Conservation (phyloP, 169 alveolate species). For the Eimeria zaria region DNA sequence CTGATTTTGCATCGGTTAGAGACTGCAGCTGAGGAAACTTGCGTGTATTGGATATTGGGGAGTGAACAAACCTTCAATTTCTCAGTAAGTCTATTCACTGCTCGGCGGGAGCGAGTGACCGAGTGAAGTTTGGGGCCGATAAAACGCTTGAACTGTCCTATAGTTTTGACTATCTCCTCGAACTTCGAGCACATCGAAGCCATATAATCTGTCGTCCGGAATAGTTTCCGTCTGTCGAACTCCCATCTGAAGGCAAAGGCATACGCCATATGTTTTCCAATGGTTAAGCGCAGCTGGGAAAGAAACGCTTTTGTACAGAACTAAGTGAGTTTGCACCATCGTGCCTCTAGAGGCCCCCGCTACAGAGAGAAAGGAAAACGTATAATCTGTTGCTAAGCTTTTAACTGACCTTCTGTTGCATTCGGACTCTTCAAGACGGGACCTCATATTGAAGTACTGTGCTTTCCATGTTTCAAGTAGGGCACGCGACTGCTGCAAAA, state of each 20-base stretch:
- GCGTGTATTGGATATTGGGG: background rate
- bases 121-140: slow-evolving; percentile 97
- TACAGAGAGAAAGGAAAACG: background rate
- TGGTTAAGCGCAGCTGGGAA: background rate
- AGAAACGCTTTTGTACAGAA: background rate
- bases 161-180: slow-evolving; percentile 91
- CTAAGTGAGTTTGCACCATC: background rate
- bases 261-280: background rate
- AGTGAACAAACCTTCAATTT: slow-evolving; percentile 89
- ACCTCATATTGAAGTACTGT: slow-evolving; percentile 56
- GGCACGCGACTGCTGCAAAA: slow-evolving; percentile 50
- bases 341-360: background rate
- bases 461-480: slow-evolving; percentile 69
- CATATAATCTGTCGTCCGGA: slow-evolving; percentile 94
- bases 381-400: background rate
- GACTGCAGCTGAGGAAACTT: background rate
- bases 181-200: slow-evolving; percentile 91
- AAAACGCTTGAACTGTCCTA: slow-evolving; percentile 94
- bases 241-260: slow-evolving; percentile 90
- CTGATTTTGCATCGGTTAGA: background rate
- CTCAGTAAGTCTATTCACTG: slow-evolving; percentile 92
- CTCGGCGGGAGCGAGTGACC: slow-evolving; percentile 95
- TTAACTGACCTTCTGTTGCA: slow-evolving; percentile 39
- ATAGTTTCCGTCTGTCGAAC: slow-evolving; percentile 90
- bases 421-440: slow-evolving; percentile 76